Percentiles rank a stretch among this genome's conserved stretches.
These are phyloP conservation scores for Bombardia bombarda DNA, from an alignment of 495 filamentous ascomycete species.

Conservation along the genomic window DNA sequence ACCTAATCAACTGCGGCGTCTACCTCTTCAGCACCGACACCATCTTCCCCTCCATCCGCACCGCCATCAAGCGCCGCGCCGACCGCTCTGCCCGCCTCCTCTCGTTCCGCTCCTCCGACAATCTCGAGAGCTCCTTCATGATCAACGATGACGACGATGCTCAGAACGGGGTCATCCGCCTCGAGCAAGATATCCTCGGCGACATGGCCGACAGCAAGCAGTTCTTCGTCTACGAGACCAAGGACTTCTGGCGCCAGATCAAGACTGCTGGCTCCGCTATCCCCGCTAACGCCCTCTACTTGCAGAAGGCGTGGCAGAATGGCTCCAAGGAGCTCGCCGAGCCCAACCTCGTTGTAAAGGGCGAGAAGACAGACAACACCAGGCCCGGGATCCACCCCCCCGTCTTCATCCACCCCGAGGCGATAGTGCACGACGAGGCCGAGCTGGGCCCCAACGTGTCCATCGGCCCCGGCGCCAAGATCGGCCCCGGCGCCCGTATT, in stretches of 20 bases:
- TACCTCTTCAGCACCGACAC: constrained; percentile 94
- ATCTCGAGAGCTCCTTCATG: constrained; percentile 75
- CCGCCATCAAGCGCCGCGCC: constrained; percentile 90
- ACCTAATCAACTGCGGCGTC: constrained; percentile 98
- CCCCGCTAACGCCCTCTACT: constrained; percentile 93
- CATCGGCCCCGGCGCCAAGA: constrained; percentile 74
- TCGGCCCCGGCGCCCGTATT: constrained; percentile 84
- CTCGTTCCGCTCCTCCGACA: constrained; percentile 91
- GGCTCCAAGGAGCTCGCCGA: constrained; percentile 73
- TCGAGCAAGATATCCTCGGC: constrained; percentile 96
- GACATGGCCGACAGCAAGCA: constrained; percentile 96
- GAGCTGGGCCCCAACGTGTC: constrained; percentile 97
- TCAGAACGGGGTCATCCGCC: constrained; percentile 81
- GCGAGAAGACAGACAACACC: no score
- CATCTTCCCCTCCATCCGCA: constrained; percentile 94
- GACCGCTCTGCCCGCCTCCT: constrained; percentile 79
- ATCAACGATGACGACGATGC: constrained; percentile 67
- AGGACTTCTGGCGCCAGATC: constrained; percentile 99
- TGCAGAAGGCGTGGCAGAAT: constrained; percentile 87
- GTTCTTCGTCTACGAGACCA: constrained; percentile 97
- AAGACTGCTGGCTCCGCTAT: constrained; percentile 98
- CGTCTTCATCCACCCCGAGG: constrained; percentile 96
- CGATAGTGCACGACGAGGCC: constrained; percentile 84
- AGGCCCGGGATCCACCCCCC: constrained; percentile 88
- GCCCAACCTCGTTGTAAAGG: no score